Percentiles rank a stretch among this genome's conserved stretches.
Conservation (phyloP, 2,329 filamentous ascomycete genomes). For the Magnaporthales sp. region DNA sequence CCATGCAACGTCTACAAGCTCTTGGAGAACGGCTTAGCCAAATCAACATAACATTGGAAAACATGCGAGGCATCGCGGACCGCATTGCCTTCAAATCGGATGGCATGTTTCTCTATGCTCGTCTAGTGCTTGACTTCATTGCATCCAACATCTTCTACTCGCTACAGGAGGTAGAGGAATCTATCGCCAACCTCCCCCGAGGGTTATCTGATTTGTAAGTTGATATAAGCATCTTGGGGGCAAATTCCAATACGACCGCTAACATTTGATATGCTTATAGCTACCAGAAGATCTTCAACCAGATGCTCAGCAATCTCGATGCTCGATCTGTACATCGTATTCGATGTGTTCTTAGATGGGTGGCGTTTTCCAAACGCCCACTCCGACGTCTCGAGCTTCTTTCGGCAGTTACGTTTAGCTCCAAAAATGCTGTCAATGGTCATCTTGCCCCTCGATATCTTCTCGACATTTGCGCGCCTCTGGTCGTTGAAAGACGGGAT, state of each 20-base stretch:
- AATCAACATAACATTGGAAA: constrained; percentile 8
- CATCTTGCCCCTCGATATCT: constrained; percentile 15
- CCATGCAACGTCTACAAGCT: constrained; percentile 7
- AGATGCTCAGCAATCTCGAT: constrained; percentile 17
- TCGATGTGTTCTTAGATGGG: constrained; percentile 23
- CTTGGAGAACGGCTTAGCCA: constrained; percentile 10
- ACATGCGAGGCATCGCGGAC: constrained; percentile 11
- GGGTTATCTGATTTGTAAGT: constrained; percentile 1
- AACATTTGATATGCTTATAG: constrained; percentile 10
- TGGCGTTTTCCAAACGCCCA: constrained; percentile 25
- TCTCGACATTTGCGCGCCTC: constrained; percentile 14
- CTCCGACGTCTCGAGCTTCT: constrained; percentile 22
- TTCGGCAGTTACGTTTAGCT: constrained; percentile 22
- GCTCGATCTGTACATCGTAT: constrained; percentile 18
- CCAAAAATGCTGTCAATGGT: constrained; percentile 4
- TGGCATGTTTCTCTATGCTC: constrained; percentile 28
- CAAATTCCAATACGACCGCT: neutral
- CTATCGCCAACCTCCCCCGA: neutral
- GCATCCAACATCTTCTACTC: constrained; percentile 20
- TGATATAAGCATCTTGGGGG: neutral
- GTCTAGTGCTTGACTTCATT: constrained; percentile 25
- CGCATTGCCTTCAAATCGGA: constrained; percentile 17
- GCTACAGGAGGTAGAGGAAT: constrained; percentile 13
- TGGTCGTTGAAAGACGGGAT: constrained; percentile 16
- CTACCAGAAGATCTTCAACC: constrained; percentile 20